A percentile compares a stretch with the other conserved stretches of the same genome.
Evolutionary conservation across 768 basidiomycete species (phyloP).

Genomic region (Mycena capillaripes): DNA sequence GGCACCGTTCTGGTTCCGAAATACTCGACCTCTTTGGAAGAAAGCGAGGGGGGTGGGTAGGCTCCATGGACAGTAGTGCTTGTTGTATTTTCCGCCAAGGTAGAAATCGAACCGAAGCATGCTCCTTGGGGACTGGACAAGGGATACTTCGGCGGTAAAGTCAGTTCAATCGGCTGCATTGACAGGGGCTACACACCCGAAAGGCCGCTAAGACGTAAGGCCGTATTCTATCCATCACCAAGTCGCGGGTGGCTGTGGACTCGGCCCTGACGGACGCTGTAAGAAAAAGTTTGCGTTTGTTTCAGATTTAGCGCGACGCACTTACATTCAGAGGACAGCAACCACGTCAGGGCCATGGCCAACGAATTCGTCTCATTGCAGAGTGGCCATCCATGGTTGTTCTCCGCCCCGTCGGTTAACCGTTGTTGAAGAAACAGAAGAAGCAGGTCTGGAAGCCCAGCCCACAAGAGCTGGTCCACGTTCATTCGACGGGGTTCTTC

Average conservation of each 20-base stretch:
- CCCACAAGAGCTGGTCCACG: slow-evolving; percentile 59
- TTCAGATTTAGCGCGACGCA: slow-evolving; percentile 26
- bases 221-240: slow-evolving; percentile 26
- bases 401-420: slow-evolving; percentile 32
- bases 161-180: background rate
- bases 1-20: slow-evolving; percentile 56
- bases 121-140: slow-evolving; percentile 20
- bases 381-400: slow-evolving; percentile 64
- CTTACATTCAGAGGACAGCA: slow-evolving; percentile 60
- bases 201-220: slow-evolving; percentile 38
- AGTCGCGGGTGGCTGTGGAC: slow-evolving; percentile 29
- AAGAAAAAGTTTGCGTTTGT: slow-evolving; percentile 42
- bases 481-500: slow-evolving; percentile 62
- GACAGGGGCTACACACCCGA: slow-evolving; percentile 21
- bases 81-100: slow-evolving; percentile 9
- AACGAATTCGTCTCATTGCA: slow-evolving; percentile 60
- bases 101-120: background rate
- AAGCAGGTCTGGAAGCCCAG: slow-evolving; percentile 58
- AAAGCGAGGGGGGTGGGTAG: slow-evolving; percentile 44
- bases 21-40: slow-evolving; percentile 53
- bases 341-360: slow-evolving; percentile 64
- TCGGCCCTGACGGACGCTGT: slow-evolving; percentile 30
- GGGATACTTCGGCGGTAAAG: slow-evolving; percentile 18
- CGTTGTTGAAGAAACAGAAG: slow-evolving; percentile 49
- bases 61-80: slow-evolving; percentile 30